phyloP scores from a whole-genome alignment of 116 monocot species.

The Zostera marina region DNA sequence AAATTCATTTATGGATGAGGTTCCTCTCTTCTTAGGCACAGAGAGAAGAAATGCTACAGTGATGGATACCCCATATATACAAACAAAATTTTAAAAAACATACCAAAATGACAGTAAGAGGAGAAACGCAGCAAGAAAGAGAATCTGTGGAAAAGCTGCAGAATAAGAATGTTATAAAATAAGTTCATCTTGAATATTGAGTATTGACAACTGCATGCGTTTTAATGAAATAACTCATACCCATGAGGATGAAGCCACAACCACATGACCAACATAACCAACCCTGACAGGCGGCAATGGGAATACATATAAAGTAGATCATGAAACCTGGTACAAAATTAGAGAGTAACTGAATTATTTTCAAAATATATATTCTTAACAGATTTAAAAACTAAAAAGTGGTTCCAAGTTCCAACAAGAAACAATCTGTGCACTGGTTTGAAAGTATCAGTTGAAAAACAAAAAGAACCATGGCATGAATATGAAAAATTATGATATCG shows the following conservation, averaged over 20 bases:
- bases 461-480: neutral
- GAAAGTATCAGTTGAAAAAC: neutral
- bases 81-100: conserved; percentile 1
- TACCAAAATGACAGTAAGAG: conserved; percentile 93
- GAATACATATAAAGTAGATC: conserved; percentile 43
- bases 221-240: conserved; percentile 10
- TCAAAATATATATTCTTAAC: neutral
- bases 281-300: conserved; percentile 60
- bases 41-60: neutral
- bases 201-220: neutral
- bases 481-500: conserved; percentile 2
- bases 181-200: neutral
- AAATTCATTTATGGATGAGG: too few species aligned
- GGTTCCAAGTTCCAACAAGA: neutral
- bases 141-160: conserved; percentile 88
- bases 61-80: neutral
- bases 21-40: neutral
- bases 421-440: neutral
- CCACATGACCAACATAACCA: conserved; percentile 78
- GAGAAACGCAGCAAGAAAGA: conserved; percentile 82
- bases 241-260: conserved; percentile 90
- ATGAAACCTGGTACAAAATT: conserved; percentile 34
- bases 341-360: conserved; percentile 2
- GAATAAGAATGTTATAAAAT: conserved; percentile 1
- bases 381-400: neutral